Percentiles rank a stretch among this genome's conserved stretches.
These are phyloP conservation scores for Veloboletus limbatus DNA, from an alignment of 1,284 basidiomycete genomes.

Conservation along the genomic window DNA sequence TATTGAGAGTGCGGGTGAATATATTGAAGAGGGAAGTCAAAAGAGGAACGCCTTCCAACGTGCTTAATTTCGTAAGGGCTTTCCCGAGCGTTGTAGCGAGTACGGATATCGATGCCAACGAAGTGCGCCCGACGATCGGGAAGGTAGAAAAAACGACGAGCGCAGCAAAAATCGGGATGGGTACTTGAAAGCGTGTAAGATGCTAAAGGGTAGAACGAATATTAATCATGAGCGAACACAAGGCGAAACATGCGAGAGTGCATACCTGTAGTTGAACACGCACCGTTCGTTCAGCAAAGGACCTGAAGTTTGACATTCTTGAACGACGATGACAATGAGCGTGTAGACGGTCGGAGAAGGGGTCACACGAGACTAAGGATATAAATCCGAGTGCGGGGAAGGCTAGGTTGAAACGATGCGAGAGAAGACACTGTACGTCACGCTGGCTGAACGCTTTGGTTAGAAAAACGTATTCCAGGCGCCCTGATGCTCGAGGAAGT, in stretches of 20 bases:
- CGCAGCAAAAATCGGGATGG: conserved; percentile 7
- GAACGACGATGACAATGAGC: background rate
- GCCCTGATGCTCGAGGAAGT: background rate
- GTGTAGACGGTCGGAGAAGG: background rate
- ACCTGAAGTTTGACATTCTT: conserved; percentile 12
- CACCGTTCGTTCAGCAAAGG: conserved; percentile 11
- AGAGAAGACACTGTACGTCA: conserved; percentile 3
- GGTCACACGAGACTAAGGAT: background rate
- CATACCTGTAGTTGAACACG: conserved; percentile 15
- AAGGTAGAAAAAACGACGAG: conserved; percentile 12
- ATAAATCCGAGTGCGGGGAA: background rate
- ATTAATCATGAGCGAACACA: background rate
- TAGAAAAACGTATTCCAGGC: conserved; percentile 2
- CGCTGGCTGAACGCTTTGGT: background rate
- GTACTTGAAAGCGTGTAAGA: conserved; percentile 5
- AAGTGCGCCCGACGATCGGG: conserved; percentile 4
- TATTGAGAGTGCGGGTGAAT: conserved; percentile 15
- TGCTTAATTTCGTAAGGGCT: conserved; percentile 6
- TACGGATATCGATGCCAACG: conserved; percentile 3
- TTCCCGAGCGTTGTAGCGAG: conserved; percentile 8
- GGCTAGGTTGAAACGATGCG: background rate
- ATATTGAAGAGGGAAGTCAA: conserved; percentile 11
- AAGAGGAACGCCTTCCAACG: background rate
- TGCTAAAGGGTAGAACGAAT: conserved; percentile 1
- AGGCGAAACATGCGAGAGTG: background rate